phyloP scores from a whole-genome alignment of 2,329 filamentous ascomycete genomes.

The Cladophialophora exuberans region DNA sequence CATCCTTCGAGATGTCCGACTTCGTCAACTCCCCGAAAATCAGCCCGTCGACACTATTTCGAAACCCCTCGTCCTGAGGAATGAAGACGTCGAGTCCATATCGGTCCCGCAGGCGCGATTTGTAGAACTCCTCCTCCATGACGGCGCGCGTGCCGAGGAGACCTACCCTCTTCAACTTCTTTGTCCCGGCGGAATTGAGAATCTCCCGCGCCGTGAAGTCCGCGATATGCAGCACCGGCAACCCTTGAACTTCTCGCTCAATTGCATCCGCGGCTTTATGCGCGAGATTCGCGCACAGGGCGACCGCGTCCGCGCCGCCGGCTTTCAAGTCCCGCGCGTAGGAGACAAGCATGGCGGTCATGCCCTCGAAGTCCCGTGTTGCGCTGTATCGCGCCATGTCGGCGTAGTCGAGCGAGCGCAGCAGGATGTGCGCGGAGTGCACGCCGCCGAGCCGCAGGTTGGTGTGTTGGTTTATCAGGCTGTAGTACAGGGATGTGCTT shows the following conservation, averaged over 20 bases:
- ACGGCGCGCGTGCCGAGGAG: conserved; percentile 20
- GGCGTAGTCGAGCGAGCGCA: conserved; percentile 20
- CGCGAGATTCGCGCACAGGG: conserved; percentile 20
- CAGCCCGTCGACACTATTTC: conserved; percentile 2
- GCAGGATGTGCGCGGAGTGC: conserved; percentile 17
- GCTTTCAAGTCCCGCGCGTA: conserved; percentile 9
- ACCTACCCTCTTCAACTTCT: conserved; percentile 14
- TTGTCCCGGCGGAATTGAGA: neutral
- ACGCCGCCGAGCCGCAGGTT: conserved; percentile 28
- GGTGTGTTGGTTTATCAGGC: conserved; percentile 15
- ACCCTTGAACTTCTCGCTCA: neutral
- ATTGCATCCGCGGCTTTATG: conserved; percentile 21
- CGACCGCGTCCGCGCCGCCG: conserved; percentile 12
- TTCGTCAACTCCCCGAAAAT: conserved; percentile 22
- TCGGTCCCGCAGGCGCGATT: neutral
- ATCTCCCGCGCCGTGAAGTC: conserved; percentile 18
- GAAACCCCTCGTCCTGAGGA: conserved; percentile 10
- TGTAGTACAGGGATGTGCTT: conserved; percentile 21
- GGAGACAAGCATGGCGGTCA: conserved; percentile 7
- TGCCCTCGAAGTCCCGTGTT: conserved; percentile 8
- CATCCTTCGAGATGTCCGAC: neutral
- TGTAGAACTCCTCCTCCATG: conserved; percentile 28
- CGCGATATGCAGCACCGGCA: conserved; percentile 24
- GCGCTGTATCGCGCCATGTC: conserved; percentile 7
- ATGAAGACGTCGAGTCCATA: conserved; percentile 20